phyloP scores from a whole-genome alignment of 78 protist genomes.

The Dictyostelium discoideum region DNA sequence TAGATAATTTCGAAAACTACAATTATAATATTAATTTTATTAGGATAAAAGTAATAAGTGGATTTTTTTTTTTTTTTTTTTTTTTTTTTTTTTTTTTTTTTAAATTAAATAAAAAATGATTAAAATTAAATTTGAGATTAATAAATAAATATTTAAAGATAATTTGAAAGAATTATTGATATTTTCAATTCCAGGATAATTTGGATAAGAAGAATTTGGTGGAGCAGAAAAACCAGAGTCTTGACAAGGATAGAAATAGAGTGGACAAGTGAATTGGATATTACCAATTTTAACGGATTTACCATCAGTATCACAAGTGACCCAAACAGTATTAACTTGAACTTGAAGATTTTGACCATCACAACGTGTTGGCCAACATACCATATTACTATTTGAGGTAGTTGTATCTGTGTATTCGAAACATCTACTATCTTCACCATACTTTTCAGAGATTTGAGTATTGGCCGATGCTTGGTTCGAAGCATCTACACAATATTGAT shows the following conservation, averaged over 20 bases:
- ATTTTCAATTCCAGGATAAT: background rate
- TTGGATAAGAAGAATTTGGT: background rate
- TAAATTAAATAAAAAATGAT: background rate
- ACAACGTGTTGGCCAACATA: constrained; percentile 47
- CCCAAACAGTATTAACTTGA: background rate
- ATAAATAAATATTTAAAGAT: background rate
- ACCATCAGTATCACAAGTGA: background rate
- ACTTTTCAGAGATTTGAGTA: background rate
- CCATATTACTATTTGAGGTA: background rate
- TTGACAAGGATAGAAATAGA: constrained; percentile 4
- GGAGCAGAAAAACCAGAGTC: background rate
- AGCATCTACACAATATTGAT: background rate
- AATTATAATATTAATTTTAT: background rate
- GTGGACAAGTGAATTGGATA: background rate
- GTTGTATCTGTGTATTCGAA: constrained; percentile 14
- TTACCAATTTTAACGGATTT: background rate
- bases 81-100: background rate
- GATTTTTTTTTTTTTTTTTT: background rate
- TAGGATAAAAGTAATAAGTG: background rate
- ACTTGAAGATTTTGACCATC: background rate
- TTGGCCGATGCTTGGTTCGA: background rate
- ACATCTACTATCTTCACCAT: constrained; percentile 43
- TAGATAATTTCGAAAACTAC: too few relatives aligned
- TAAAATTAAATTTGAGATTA: background rate
- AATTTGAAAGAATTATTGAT: background rate